Evolutionary conservation across 208 protist genomes (phyloP), one percentile per base, ranked within the genome.

Genomic region (Trypanosoma avium): DNA sequence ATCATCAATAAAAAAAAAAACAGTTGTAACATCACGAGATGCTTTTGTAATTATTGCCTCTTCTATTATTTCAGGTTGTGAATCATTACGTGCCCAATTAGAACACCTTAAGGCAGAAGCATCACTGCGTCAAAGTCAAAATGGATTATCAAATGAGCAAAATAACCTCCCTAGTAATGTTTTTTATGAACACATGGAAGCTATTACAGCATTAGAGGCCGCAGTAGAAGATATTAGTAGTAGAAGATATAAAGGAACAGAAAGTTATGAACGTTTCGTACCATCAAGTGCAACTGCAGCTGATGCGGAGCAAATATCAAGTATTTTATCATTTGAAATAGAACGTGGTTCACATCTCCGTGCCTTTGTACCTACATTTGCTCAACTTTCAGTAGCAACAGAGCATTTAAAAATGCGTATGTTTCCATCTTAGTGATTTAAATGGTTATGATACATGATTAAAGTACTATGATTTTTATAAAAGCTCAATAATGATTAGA

Each of bases 281-380:
- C 71, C 81, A 7, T 36, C 58, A n/a, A 61, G 55, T 15, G 81
- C 79, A n/a, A 90, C 82, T 17, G 82, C 82, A 4, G 84, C 79
- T 9, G 77, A 90, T 48, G 66, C 57, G 2, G 79, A 71, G 26
- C 60, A 67, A 10, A 48, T 88, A 26, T 69, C 76, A n/a, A 38
- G 26, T 22, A n/a, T 84, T 22, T 69, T 93, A 17, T 67, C 65
- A 19, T 90, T 91, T 58, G 88, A 94, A 64, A 30, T 61, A 36
- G 80, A 90, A 65, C 88, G 88, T 27, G 67, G 62, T 2, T 47
- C 59, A 12, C 79, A 76, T 24, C 72, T 92, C 8, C 70, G 71
- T 13, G 81, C 80, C 8, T 94, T 94, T 68, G n/a, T 91, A 5
- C 88, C 88, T 0, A 86, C 81, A n/a, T 94, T 91, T 71, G 77